Evolutionary conservation across 306 rosid species (phyloP).

Genomic region (Ormosia semicastrata): DNA sequence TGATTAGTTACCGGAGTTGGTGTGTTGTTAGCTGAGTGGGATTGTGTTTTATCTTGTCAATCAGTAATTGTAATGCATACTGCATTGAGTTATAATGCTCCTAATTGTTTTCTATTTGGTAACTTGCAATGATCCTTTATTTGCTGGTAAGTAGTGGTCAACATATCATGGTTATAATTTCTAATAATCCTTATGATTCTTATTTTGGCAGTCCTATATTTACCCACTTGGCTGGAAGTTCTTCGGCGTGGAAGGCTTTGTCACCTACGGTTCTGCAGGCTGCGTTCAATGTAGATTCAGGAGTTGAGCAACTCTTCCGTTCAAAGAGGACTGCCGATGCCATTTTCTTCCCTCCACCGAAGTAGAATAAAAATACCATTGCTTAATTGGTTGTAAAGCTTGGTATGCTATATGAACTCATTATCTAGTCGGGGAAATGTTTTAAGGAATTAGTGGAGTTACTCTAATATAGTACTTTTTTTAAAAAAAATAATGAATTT

Average conservation of each 20-base stretch:
- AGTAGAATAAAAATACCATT: conserved; percentile 22
- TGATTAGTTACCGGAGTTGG: neutral
- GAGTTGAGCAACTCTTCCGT: conserved; percentile 59
- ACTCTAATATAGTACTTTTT: neutral
- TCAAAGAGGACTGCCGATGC: conserved; percentile 76
- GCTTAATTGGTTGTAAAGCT: neutral
- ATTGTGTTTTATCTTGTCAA: neutral
- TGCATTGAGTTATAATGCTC: neutral
- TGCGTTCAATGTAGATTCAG: conserved; percentile 69
- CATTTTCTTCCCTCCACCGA: conserved; percentile 85
- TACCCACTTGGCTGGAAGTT: conserved; percentile 85
- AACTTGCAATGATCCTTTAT: neutral
- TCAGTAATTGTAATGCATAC: too few species aligned
- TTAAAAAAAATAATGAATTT: neutral
- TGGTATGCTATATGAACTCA: neutral
- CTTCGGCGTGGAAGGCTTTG: conserved; percentile 76
- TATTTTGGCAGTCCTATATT: conserved; percentile 62
- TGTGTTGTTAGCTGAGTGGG: neutral
- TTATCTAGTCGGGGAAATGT: neutral
- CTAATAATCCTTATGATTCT: neutral
- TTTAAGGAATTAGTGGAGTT: neutral
- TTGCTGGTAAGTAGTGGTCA: neutral
- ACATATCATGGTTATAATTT: neutral
- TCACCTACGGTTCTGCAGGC: conserved; percentile 72
- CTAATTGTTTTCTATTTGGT: neutral